Base-by-base conservation (phyloP, 2,329 filamentous ascomycete species). In the Curvularia eragrostidis region DNA sequence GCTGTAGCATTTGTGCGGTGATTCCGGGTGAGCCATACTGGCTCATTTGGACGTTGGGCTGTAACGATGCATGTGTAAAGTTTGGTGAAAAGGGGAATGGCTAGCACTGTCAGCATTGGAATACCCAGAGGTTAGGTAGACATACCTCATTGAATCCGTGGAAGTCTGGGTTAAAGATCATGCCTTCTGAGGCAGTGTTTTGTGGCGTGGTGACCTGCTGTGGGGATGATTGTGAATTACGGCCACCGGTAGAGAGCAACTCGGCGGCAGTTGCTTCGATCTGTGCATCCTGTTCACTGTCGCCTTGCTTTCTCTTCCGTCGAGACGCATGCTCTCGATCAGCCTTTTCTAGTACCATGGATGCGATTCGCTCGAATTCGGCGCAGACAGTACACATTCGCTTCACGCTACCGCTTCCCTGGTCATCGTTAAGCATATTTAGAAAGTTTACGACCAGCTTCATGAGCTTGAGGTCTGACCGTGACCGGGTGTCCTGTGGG, bases 301-400 rank as follows among this genome's bases (percentile, higher is more conserved):
- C 71, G 12, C 72, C 82, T 60, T 85, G 87, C 83, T 96, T 97
- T 59, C 94, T 87, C 81, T 98, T 98, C 56, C 91, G 87, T 58
- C 91, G 87, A 5, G 87, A 88, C 24, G 89, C 85, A 34, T 90
- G 86, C 50, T 98, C 94, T 70, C 90, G 92, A 72, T 98, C 94
- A 0, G 91, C 87, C 75, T 93, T 96, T 58, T 98, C 94, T 44
- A 98, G 88, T 8, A 97, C 92, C 3, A 93, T 87, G 71, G 89
- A 91, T 34, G 93, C 93, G 63, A 99, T 97, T 57, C 95, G 88
- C 75, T 97, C 93, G 68, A 99, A 99, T 71, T 99, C 95, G n/a
- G 91, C 87, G 76, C 94, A 98, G 1, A 98, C 89, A 23, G 89
- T 90, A 18, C 97, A 85, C 92, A 98, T 98, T 48, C 95, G 90